A percentile compares a stretch with the other conserved stretches of the same genome.
phyloP scores from a whole-genome alignment of 176 grass and related monocot species.

The Bonia amplexicaulis region DNA sequence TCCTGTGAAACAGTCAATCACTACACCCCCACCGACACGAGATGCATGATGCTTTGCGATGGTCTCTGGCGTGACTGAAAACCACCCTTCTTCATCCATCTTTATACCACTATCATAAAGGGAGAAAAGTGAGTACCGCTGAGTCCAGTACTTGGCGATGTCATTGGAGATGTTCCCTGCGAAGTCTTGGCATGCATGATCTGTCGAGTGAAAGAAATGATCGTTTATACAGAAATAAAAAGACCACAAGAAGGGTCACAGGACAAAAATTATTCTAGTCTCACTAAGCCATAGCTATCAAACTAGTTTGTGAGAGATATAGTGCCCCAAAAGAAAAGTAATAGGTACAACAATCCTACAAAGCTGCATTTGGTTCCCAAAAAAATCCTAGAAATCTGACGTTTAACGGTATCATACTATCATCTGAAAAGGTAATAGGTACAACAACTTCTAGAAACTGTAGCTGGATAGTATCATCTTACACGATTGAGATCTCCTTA shows the following conservation, averaged over 20 bases:
- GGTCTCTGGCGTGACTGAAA: conserved; percentile 86
- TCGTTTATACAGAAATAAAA: conserved; percentile 22
- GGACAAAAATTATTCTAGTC: neutral
- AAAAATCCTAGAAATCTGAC: conserved; percentile 10
- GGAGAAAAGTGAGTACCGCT: conserved; percentile 90
- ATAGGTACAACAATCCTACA: neutral
- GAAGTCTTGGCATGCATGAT: conserved; percentile 36
- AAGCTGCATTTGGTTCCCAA: neutral
- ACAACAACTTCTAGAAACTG: conserved; percentile 22
- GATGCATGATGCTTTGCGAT: conserved; percentile 93
- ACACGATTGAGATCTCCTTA: conserved; percentile 66
- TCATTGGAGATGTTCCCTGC: conserved; percentile 36
- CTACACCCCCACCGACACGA: conserved; percentile 45
- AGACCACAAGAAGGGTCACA: neutral
- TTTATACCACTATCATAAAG: conserved; percentile 81
- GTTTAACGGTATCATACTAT: neutral
- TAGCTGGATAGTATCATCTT: conserved; percentile 44
- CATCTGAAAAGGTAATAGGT: conserved; percentile 17
- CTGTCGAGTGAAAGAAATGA: conserved; percentile 22
- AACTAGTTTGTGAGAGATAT: neutral
- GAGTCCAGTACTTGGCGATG: conserved; percentile 82
- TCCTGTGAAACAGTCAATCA: conserved; percentile 88
- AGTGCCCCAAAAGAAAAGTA: neutral
- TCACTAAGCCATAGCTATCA: neutral
- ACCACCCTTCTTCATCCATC: conserved; percentile 98